phyloP scores from a whole-genome alignment of 306 rosid genomes.

The Albizia julibrissin region DNA sequence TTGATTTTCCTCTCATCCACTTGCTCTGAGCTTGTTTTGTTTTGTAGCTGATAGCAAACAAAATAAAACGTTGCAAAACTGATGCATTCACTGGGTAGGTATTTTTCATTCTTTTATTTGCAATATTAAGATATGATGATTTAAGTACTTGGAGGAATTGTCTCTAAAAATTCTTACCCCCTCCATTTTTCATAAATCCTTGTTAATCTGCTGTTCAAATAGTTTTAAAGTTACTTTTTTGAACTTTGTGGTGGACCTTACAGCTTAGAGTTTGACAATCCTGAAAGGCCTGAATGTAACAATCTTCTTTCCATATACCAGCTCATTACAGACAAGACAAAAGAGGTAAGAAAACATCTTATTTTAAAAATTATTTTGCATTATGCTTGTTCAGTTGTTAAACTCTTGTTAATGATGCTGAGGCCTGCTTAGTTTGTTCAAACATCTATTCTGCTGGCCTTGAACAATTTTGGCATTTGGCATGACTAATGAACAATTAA shows the following conservation, averaged over 20 bases:
- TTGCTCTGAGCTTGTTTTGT: conserved; percentile 42
- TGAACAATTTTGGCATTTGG: conserved; percentile 7
- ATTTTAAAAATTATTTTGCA: not conserved
- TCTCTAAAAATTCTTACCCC: conserved; percentile 3
- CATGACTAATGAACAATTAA: not conserved
- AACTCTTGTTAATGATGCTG: conserved; percentile 20
- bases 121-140: conserved; percentile 35
- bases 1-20: conserved; percentile 33
- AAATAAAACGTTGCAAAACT: conserved; percentile 97
- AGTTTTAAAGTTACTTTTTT: conserved; percentile 22
- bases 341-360: conserved; percentile 62
- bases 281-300: conserved; percentile 94
- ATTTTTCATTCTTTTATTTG: conserved; percentile 30
- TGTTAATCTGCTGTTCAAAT: conserved; percentile 23
- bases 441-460: conserved; percentile 15
- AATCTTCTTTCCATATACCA: conserved; percentile 94
- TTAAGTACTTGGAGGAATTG: conserved; percentile 20
- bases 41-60: conserved; percentile 80
- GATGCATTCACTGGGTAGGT: conserved; percentile 85
- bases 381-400: conserved; percentile 6
- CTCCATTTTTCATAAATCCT: not conserved
- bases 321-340: conserved; percentile 74
- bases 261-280: conserved; percentile 88
- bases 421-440: conserved; percentile 20
- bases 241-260: conserved; percentile 38